A percentile compares a stretch with the other conserved stretches of the same genome.
Evolutionary conservation across 257 asterid genomes (phyloP).

Genomic region (Oldenlandia corymbosa): DNA sequence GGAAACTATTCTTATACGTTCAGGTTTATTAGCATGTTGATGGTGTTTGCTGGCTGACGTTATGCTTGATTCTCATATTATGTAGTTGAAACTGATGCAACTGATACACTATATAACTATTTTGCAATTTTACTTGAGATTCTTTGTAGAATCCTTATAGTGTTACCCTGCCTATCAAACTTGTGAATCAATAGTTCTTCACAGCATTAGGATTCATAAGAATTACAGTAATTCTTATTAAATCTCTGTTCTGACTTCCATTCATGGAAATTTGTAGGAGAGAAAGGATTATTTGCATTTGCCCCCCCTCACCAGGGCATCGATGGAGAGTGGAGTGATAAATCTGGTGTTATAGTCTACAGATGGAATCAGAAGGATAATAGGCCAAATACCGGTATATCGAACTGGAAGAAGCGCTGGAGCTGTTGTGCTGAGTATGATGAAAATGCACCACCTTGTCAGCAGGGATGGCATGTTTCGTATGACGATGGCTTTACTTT

Average conservation of each 20-base stretch:
- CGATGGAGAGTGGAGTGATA: slow-evolving; percentile 65
- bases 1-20: neutral
- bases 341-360: slow-evolving; percentile 56
- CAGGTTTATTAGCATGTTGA: neutral
- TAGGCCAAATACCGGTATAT: slow-evolving; percentile 52
- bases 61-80: neutral
- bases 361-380: slow-evolving; percentile 60
- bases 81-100: slow-evolving; percentile 1
- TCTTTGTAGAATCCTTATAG: neutral
- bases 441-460: slow-evolving; percentile 53
- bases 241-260: neutral
- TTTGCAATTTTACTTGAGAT: neutral
- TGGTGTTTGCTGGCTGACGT: neutral
- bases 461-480: slow-evolving; percentile 46
- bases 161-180: neutral
- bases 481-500: slow-evolving; percentile 57
- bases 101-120: neutral
- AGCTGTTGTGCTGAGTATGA: slow-evolving; percentile 64
- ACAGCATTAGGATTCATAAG: neutral
- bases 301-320: slow-evolving; percentile 74
- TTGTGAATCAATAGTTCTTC: neutral
- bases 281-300: slow-evolving; percentile 49
- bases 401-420: slow-evolving; percentile 67
- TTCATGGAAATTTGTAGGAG: slow-evolving; percentile 30
- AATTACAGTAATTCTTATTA: no score